Evolutionary conservation across 768 basidiomycete genomes (phyloP).

Genomic region (Amanita inopinata): DNA sequence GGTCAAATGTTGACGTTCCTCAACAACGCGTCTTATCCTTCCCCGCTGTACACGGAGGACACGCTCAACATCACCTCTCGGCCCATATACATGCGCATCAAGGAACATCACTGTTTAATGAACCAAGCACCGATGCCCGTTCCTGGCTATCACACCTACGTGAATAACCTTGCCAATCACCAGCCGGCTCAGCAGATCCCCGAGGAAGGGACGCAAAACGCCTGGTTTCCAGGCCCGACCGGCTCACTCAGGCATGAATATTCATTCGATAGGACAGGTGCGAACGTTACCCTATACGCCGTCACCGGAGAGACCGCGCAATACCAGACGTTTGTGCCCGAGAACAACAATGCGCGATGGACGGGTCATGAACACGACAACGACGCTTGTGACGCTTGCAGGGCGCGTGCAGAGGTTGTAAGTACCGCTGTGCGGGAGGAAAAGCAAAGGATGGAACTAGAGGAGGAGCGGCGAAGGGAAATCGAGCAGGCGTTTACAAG

Average conservation of each 20-base stretch:
- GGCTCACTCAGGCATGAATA: conserved; percentile 13
- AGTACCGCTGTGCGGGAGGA: background rate
- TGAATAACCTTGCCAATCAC: conserved; percentile 4
- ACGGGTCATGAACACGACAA: conserved; percentile 8
- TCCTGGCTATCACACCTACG: background rate
- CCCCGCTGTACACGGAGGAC: conserved; percentile 24
- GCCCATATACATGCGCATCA: conserved; percentile 50
- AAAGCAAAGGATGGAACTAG: conserved; percentile 2
- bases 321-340: background rate
- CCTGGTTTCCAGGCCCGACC: conserved; percentile 27
- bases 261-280: background rate
- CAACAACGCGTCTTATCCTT: conserved; percentile 12
- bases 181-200: background rate
- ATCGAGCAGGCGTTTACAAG: conserved; percentile 3
- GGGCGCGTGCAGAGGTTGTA: background rate
- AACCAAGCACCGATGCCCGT: conserved; percentile 17
- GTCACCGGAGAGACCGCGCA: background rate
- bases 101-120: conserved; percentile 34
- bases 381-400: conserved; percentile 1
- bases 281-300: background rate
- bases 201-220: conserved; percentile 26
- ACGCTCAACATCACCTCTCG: conserved; percentile 27
- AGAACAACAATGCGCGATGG: conserved; percentile 3
- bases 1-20: conserved; percentile 1
- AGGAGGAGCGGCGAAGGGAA: conserved; percentile 8